phyloP scores from a whole-genome alignment of 441 rosid species.

The Euphorbia celastroides region DNA sequence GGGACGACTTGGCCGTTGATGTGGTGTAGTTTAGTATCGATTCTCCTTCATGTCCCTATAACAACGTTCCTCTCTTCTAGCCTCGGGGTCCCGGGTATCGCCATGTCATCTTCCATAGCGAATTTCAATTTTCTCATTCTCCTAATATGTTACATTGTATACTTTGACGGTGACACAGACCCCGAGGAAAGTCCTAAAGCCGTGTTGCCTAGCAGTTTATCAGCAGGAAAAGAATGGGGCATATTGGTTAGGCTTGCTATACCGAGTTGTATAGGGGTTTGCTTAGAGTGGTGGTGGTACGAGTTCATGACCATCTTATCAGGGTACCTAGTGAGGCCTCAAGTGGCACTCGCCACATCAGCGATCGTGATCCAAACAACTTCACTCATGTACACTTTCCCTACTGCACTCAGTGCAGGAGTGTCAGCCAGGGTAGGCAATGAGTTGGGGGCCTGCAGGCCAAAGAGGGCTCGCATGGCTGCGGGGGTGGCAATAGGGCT shows the following conservation, averaged over 20 bases:
- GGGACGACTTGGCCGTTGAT: constrained; percentile 85
- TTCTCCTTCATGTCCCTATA: constrained; percentile 52
- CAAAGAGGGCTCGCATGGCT: constrained; percentile 48
- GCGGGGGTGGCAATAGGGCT: constrained; percentile 44
- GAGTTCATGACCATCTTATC: constrained; percentile 83
- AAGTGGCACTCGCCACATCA: constrained; percentile 54
- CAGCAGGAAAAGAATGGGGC: constrained; percentile 43
- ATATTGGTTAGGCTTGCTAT: constrained; percentile 49
- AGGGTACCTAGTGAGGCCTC: constrained; percentile 58
- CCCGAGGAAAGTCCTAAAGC: not conserved
- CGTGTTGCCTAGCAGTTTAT: not conserved
- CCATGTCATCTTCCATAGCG: constrained; percentile 53
- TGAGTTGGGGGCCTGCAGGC: constrained; percentile 77
- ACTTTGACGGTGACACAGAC: not conserved
- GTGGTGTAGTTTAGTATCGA: constrained; percentile 63
- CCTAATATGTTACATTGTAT: constrained; percentile 41
- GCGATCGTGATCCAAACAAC: constrained; percentile 84
- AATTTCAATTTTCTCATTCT: constrained; percentile 57
- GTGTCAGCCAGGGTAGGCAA: constrained; percentile 78
- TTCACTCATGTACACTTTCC: constrained; percentile 74
- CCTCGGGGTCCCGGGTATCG: constrained; percentile 71
- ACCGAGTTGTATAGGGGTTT: constrained; percentile 75
- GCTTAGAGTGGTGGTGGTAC: constrained; percentile 99
- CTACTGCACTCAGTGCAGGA: constrained; percentile 65
- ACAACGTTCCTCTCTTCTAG: constrained; percentile 48